Base-by-base conservation (phyloP, 345 rosid species). In the Rhodomyrtus tomentosa region DNA sequence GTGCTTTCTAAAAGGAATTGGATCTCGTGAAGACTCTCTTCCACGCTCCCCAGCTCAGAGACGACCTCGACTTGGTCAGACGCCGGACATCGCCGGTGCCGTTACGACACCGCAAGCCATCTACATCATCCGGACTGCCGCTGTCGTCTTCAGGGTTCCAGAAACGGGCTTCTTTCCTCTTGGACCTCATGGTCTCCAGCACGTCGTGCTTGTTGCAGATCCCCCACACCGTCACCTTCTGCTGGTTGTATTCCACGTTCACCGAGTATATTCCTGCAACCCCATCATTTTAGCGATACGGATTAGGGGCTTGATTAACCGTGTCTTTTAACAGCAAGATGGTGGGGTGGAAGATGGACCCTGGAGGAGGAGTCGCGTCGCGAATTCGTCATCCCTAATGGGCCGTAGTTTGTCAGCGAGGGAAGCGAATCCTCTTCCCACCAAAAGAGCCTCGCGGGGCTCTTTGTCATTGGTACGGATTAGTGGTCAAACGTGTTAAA, bases 171-270 rank as follows among this genome's bases (percentile, higher is more conserved):
- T 90, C 96, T 90, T 91, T 96, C 82, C 98, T 91, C 91, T 96
- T 96, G 91, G 85, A 87, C 87, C 87, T 92, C 84, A 93, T 88
- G 52, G 90, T 94, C 24, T 85, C 86, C 74, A 96, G 85, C 79
- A 95, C 98, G 50, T 91, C 92, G 80, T 91, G 58, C 72, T 95
- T 96, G 91, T 96, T 94, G 91, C 98, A 96, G 45, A 96, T 95
- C 36, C 98, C 98, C 99, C 99, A 96, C 15, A 94, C 98, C 2
- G 92, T 93, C 88, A 92, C 98, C 89, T 95, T 96, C 74, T 95
- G 99, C 53, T 95, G 89, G 80, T 86, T 56, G 54, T 89, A 91
- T 59, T 96, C 95, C 55, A 95, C 94, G 62, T 89, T 92, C 81
- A 93, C 96, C 25, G 96, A 94, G 85, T 95, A 91, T 85, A 95